Evolutionary conservation across 148 eudicot genomes (phyloP).

Genomic region (Cornus kousa): DNA sequence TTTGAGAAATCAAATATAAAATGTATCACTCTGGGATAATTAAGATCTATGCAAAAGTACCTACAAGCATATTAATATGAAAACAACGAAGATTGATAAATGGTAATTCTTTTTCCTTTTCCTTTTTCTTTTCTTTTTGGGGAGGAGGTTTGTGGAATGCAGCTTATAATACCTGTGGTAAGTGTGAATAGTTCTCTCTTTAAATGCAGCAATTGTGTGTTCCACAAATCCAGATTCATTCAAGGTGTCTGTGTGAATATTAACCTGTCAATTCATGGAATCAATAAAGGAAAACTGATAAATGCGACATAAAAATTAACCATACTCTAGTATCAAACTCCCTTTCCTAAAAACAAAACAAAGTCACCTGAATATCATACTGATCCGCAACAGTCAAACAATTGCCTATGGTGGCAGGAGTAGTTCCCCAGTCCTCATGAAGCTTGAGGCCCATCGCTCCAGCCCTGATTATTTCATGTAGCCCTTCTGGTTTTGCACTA

Average conservation of each 20-base stretch:
- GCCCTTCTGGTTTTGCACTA: constrained; percentile 76
- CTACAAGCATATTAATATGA: not conserved
- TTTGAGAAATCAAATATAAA: no score
- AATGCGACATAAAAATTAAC: not conserved
- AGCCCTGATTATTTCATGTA: constrained; percentile 82
- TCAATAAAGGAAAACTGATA: not conserved
- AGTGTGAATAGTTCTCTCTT: constrained; percentile 86
- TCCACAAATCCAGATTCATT: constrained; percentile 99
- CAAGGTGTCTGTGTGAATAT: constrained; percentile 94
- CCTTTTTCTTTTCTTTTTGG: not conserved
- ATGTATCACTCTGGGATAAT: not conserved
- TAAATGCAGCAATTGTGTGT: constrained; percentile 86
- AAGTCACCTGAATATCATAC: constrained; percentile 78
- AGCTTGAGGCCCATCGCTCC: constrained; percentile 99
- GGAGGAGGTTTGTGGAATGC: not conserved
- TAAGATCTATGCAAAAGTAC: not conserved
- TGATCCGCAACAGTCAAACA: constrained; percentile 81
- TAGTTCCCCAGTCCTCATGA: constrained; percentile 98
- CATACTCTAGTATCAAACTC: no score
- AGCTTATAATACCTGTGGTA: constrained; percentile 74
- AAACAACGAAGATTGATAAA: no score
- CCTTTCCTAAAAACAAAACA: constrained; percentile 2
- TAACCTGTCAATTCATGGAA: constrained; percentile 51
- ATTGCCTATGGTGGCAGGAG: constrained; percentile 91
- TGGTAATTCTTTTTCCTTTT: not conserved